Conservation (phyloP, 2,329 filamentous ascomycete species). For the Simplicillium aogashimaense region DNA sequence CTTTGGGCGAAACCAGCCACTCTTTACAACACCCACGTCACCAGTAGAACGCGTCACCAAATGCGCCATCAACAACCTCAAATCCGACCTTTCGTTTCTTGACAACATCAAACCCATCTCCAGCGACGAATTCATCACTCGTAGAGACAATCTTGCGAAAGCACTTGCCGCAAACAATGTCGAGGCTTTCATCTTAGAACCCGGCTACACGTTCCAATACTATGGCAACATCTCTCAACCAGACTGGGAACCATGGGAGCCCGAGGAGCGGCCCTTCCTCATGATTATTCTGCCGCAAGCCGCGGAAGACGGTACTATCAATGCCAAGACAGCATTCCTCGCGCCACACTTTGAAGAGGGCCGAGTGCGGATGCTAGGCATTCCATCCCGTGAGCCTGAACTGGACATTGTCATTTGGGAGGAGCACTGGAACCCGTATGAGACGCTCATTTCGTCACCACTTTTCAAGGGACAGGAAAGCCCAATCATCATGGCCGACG, state of each 20-base stretch:
- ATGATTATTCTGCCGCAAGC: conserved; percentile 46
- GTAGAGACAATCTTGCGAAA: conserved; percentile 44
- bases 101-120: conserved; percentile 35
- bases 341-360: conserved; percentile 52
- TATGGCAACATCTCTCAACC: conserved; percentile 51
- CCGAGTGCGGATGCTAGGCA: conserved; percentile 46
- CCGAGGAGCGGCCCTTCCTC: conserved; percentile 52
- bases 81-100: conserved; percentile 39
- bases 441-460: conserved; percentile 35
- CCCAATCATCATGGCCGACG: conserved; percentile 49
- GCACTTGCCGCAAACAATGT: conserved; percentile 39
- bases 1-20: no score
- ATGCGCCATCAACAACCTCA: conserved; percentile 44
- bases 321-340: conserved; percentile 47
- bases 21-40: no score
- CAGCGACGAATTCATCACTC: conserved; percentile 40
- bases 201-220: conserved; percentile 55
- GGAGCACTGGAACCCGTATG: conserved; percentile 56
- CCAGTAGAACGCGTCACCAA: no score
- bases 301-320: conserved; percentile 25
- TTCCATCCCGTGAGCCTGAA: conserved; percentile 38
- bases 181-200: conserved; percentile 53
- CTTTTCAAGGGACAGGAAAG: conserved; percentile 20
- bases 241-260: conserved; percentile 57
- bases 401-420: conserved; percentile 50